phyloP scores from a whole-genome alignment of 2,329 filamentous ascomycete species.

The Penicillium sp. region DNA sequence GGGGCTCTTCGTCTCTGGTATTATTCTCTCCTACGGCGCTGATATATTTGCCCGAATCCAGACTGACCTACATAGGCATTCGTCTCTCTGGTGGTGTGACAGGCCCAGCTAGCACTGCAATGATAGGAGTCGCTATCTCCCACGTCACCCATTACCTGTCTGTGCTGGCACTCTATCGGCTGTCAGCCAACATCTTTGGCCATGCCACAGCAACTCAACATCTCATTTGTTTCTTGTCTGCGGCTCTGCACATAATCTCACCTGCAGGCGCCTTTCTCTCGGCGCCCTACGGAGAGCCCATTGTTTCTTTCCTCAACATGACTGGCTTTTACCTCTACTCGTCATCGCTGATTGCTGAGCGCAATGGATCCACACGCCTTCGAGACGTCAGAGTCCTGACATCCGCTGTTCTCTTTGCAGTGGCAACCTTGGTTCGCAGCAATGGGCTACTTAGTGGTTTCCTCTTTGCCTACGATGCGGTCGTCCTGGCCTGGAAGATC shows the following conservation, averaged over 20 bases:
- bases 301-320: constrained; percentile 78
- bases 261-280: constrained; percentile 89
- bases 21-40: background rate
- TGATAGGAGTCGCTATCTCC: constrained; percentile 67
- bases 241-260: constrained; percentile 77
- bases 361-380: constrained; percentile 24
- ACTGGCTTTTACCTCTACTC: constrained; percentile 71
- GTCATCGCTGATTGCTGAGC: constrained; percentile 41
- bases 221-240: constrained; percentile 59
- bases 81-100: constrained; percentile 20
- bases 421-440: constrained; percentile 73
- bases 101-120: constrained; percentile 27
- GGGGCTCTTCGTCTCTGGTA: constrained; percentile 39
- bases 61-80: constrained; percentile 23
- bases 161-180: constrained; percentile 68
- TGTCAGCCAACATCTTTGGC: constrained; percentile 62
- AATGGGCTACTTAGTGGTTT: constrained; percentile 85
- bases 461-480: constrained; percentile 67
- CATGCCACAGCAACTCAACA: constrained; percentile 29
- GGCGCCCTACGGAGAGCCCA: constrained; percentile 79
- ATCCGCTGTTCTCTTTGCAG: constrained; percentile 70
- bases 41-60: background rate
- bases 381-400: constrained; percentile 57
- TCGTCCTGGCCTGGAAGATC: constrained; percentile 47
- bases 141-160: constrained; percentile 77